Base-by-base conservation (phyloP, 2,329 filamentous ascomycete species). In the Trichoderma sp. region DNA sequence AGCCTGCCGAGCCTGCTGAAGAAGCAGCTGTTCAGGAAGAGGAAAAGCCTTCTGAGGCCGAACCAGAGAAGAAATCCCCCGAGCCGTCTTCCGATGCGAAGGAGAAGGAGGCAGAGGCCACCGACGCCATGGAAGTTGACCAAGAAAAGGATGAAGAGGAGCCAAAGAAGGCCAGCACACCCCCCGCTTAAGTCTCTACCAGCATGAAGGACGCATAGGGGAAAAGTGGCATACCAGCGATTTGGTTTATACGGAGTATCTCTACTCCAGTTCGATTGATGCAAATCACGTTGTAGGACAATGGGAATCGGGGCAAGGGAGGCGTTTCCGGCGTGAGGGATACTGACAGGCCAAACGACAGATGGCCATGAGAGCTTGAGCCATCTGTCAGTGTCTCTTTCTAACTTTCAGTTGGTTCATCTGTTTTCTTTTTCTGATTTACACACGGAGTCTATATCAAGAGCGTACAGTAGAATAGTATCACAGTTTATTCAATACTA, bases 81-180 rank as follows among this genome's bases (percentile, higher is more conserved):
- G 74, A 78, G 23, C 64, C 75, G 11, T 65, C 74, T 9, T 59
- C 74, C 13, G 74, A 73, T 12, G 63, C 63, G 3, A 74, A 74
- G 28, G 72, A 73, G 39, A 71, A 62, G 32, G 72, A 71, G 0
- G 63, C 32, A 9, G 63, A 59, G 34, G 8, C 72, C 23, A 62
- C 66, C 26, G 80, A 81, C 43, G 76, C 77, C 32, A 81, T 81
- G 79, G 80, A 81, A n/a, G 75, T 80, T 32, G 80, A 81, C 26
- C 68, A 74, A 32, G 76, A 76, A 26, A 78, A 81, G 59, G 73
- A 72, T 12, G 81, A 75, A 76, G 73, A 74, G 71, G 73, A 78
- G 76, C 67, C 50, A 2, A 68, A 71, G 53, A 69, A 73, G 64
- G 50, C 69, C n/a, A 73, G 71, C 62, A 47, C 68, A 39, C 55